A percentile compares a stretch with the other conserved stretches of the same genome.
Evolutionary conservation across 345 rosid species (phyloP).

Genomic region (Eucalyptus polybractea): DNA sequence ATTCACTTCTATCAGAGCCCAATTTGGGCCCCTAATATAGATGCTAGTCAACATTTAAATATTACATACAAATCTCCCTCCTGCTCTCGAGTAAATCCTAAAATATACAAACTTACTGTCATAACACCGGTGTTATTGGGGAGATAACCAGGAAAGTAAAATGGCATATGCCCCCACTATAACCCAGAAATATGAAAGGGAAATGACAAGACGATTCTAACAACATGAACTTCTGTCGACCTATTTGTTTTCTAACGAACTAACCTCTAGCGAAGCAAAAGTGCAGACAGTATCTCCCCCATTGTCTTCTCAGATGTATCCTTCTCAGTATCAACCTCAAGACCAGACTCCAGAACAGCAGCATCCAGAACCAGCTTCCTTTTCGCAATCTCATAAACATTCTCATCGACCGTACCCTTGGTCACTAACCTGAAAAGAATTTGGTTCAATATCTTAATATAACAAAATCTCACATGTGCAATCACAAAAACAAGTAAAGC

Average conservation of each 20-base stretch:
- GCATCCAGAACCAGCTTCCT: conserved; percentile 79
- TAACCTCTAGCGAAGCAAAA: conserved; percentile 42
- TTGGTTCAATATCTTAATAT: background rate
- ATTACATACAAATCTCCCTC: background rate
- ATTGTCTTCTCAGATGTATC: conserved; percentile 61
- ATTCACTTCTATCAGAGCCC: background rate
- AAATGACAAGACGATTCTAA: background rate
- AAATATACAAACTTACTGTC: background rate
- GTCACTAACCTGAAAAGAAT: conserved; percentile 54
- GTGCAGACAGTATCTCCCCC: conserved; percentile 85
- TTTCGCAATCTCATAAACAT: conserved; percentile 84
- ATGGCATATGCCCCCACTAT: background rate
- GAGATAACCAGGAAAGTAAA: background rate
- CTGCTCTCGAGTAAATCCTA: background rate
- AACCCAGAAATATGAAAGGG: background rate
- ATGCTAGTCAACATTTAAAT: background rate
- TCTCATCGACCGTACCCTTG: conserved; percentile 87
- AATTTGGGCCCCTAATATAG: background rate
- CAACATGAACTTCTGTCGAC: background rate
- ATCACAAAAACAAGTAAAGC: background rate
- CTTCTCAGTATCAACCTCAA: conserved; percentile 45
- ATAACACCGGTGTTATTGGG: background rate
- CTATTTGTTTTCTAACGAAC: background rate
- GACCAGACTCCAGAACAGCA: conserved; percentile 76
- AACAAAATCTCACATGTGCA: background rate